Percentiles rank a stretch among this genome's conserved stretches.
phyloP scores from a whole-genome alignment of 176 grass and related monocot genomes.

The Elymus sibiricus region DNA sequence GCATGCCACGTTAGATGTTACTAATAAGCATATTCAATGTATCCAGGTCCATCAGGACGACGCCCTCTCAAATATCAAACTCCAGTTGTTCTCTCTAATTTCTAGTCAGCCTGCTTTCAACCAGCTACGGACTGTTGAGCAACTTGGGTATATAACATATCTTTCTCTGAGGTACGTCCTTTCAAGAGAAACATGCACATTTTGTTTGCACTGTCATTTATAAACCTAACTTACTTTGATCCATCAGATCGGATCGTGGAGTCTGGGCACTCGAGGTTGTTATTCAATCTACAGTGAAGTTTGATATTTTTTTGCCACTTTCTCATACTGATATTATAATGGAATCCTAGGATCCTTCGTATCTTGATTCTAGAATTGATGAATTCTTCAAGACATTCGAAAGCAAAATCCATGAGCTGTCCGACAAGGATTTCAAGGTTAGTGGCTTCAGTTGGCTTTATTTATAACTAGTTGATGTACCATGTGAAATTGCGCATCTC shows the following conservation, averaged over 20 bases:
- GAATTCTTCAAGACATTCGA: slow-evolving; percentile 78
- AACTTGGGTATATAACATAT: slow-evolving; percentile 80
- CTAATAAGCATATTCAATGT: slow-evolving; percentile 27
- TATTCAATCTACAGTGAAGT: slow-evolving; percentile 85
- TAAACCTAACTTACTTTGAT: slow-evolving; percentile 15
- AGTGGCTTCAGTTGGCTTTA: not conserved
- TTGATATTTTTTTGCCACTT: not conserved
- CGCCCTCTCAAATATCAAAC: slow-evolving; percentile 61
- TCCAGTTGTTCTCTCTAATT: slow-evolving; percentile 71
- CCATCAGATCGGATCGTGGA: slow-evolving; percentile 61
- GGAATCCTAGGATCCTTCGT: slow-evolving; percentile 56
- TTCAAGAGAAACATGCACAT: slow-evolving; percentile 7
- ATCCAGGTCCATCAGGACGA: slow-evolving; percentile 86
- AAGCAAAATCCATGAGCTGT: slow-evolving; percentile 74
- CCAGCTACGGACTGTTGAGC: slow-evolving; percentile 86
- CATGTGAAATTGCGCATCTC: not conserved
- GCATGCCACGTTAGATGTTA: slow-evolving; percentile 4
- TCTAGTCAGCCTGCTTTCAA: slow-evolving; percentile 82
- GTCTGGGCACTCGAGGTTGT: slow-evolving; percentile 58
- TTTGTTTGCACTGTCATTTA: slow-evolving; percentile 4
- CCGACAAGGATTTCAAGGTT: slow-evolving; percentile 85
- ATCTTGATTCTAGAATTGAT: slow-evolving; percentile 80
- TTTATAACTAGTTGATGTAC: slow-evolving; percentile 3
- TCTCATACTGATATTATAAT: slow-evolving; percentile 27
- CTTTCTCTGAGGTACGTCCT: slow-evolving; percentile 65